Base-by-base conservation (phyloP, 805 yeast species). In the Kregervanrija pseudodelftensis region DNA sequence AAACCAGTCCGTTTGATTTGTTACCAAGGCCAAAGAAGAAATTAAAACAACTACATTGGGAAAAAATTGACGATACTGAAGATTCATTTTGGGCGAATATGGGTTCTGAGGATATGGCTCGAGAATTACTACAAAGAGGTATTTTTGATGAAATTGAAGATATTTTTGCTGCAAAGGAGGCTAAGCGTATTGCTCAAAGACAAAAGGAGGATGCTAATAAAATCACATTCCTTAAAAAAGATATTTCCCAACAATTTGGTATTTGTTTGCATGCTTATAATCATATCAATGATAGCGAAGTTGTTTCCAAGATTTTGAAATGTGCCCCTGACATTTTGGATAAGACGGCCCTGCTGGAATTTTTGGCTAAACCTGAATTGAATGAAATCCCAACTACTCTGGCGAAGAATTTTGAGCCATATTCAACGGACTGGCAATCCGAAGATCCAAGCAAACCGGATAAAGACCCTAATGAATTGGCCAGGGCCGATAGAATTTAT, bases 41-140 rank as follows among this genome's bases (percentile, higher is more conserved):
- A 59, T 74, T 93, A 51, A 93, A 95, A 61, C 99, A 91, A 61
- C 74, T 93, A 70, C 99, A 93, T 61, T 95, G 98, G 98, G 96
- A 91, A 54, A 87, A 85, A 57, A 72, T 95, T 34, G 96, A 91
- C 32, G 74, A 80, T 47, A 83, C 93, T 15, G 85, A 82, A 42
- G 77, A 82, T 38, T 90, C 98, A 0, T 84, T 93, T 48, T 91
- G 99, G 98, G 75, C 79, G 14, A 74, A 76, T 28, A 72, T 79
- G 31, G 77, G 81, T 35, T 79, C 82, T 16, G 74, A 72, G 2
- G 71, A 70, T 15, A 65, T 79, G 36, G 77, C 84, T 2, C 83
- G 79, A 48, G 79, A 79, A 49, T 68, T 91, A 40, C 68, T 74
- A 42, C 82, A 81, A 47, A 79, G 77, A 48, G 99, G 99, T 47